phyloP scores from a whole-genome alignment of 2,329 filamentous ascomycete genomes.

The Neoscytalidium dimidiatum region DNA sequence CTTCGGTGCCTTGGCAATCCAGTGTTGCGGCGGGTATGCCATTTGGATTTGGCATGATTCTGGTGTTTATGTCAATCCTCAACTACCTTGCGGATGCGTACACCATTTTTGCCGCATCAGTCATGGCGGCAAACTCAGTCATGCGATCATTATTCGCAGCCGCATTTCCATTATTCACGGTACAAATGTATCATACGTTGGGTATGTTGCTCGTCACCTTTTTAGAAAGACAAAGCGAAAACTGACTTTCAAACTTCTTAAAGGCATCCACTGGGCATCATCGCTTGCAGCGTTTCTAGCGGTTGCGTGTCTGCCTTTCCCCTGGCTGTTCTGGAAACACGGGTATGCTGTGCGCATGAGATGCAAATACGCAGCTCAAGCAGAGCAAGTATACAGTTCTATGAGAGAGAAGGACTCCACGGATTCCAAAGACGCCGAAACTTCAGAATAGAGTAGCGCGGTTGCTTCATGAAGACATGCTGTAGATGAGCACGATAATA shows the following conservation, averaged over 20 bases:
- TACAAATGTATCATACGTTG: slow-evolving; percentile 56
- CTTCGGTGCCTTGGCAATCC: slow-evolving; percentile 58
- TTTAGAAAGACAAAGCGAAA: too few species aligned
- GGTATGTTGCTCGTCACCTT: slow-evolving; percentile 59
- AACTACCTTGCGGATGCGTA: slow-evolving; percentile 51
- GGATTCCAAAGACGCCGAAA: too few species aligned
- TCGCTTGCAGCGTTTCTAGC: slow-evolving; percentile 74
- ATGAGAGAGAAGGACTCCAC: background rate
- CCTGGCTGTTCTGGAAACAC: slow-evolving; percentile 75
- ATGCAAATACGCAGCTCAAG: slow-evolving; percentile 70
- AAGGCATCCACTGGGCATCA: slow-evolving; percentile 72
- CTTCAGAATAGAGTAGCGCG: too few species aligned
- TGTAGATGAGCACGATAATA: too few species aligned
- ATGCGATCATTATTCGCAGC: slow-evolving; percentile 76
- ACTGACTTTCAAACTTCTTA: slow-evolving; percentile 64
- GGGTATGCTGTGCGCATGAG: slow-evolving; percentile 65
- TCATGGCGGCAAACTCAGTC: slow-evolving; percentile 76
- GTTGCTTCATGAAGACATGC: too few species aligned
- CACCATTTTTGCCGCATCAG: slow-evolving; percentile 75
- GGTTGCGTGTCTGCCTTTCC: slow-evolving; percentile 70
- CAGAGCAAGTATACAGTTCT: slow-evolving; percentile 58
- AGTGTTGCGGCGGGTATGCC: slow-evolving; percentile 53
- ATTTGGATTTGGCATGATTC: slow-evolving; percentile 61
- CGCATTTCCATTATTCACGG: slow-evolving; percentile 76
- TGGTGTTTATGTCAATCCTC: slow-evolving; percentile 61